Percentiles rank a stretch among this genome's conserved stretches.
Evolutionary conservation across 208 protist species (phyloP).

Genomic region (Trypanosoma scelopori): DNA sequence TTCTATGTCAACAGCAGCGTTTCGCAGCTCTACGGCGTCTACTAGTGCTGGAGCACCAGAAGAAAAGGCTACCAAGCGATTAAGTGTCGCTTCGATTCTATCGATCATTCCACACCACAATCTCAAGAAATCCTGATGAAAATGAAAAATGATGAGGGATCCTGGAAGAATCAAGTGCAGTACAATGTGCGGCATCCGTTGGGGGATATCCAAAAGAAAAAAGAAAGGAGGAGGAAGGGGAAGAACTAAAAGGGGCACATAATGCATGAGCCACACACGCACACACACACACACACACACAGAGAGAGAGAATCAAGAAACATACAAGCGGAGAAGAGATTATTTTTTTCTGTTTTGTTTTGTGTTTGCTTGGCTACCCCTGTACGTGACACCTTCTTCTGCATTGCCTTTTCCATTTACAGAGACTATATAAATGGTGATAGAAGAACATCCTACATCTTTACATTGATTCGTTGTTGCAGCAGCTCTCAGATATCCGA

Average conservation of each 20-base stretch:
- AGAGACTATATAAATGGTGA: background rate
- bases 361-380: too few species aligned
- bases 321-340: too few species aligned
- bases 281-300: too few species aligned
- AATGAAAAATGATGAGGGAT: background rate
- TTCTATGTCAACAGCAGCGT: conserved; percentile 29
- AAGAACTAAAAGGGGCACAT: background rate
- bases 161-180: background rate
- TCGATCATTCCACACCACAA: conserved; percentile 16
- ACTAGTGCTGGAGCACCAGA: conserved; percentile 1
- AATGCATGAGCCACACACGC: too few species aligned
- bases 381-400: too few species aligned
- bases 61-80: conserved; percentile 45
- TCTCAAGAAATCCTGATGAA: background rate
- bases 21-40: conserved; percentile 41
- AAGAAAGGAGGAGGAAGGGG: background rate
- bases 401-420: too few species aligned
- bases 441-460: background rate
- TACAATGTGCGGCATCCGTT: background rate
- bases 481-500: conserved; percentile 57
- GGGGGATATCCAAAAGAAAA: background rate
- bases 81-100: conserved; percentile 36
- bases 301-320: too few species aligned
- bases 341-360: too few species aligned
- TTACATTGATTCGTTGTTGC: conserved; percentile 11